phyloP scores from a whole-genome alignment of 805 yeast species.

The Hanseniaspora mollemarum region DNA sequence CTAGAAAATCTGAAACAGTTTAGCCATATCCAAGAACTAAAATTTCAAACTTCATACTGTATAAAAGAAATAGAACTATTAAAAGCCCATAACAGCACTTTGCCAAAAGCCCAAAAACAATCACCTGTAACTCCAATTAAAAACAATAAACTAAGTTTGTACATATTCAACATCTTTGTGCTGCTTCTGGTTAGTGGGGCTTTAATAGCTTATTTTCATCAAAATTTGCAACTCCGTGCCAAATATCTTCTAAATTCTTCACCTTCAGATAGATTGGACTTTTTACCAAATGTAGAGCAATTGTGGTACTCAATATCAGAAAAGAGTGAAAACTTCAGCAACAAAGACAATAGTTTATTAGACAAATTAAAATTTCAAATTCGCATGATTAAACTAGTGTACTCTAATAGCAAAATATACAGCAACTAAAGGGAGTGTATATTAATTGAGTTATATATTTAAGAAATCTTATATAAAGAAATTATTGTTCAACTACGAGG shows the following conservation, averaged over 20 bases:
- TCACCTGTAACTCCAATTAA: background rate
- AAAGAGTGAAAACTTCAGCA: background rate
- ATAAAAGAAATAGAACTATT: slow-evolving; percentile 11
- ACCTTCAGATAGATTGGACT: background rate
- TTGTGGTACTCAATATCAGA: background rate
- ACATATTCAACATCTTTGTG: background rate
- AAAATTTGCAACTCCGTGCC: background rate
- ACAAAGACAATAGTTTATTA: background rate
- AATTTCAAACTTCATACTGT: slow-evolving; percentile 13
- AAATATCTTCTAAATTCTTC: background rate
- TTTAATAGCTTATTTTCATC: background rate
- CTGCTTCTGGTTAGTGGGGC: background rate
- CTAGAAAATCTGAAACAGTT: slow-evolving; percentile 11
- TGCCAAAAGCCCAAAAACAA: background rate
- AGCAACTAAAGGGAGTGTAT: background rate
- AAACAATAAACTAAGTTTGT: background rate
- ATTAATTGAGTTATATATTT: too few relatives aligned
- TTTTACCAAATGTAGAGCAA: background rate
- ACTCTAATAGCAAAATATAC: background rate
- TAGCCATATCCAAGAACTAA: slow-evolving; percentile 11
- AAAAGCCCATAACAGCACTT: background rate
- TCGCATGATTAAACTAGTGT: background rate
- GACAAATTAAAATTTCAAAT: background rate
- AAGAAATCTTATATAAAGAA: too few relatives aligned
- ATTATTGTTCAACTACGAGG: background rate